Percentiles rank a stretch among this genome's conserved stretches.
phyloP scores from a whole-genome alignment of 1,284 basidiomycete species.

The Malassezia sp. region DNA sequence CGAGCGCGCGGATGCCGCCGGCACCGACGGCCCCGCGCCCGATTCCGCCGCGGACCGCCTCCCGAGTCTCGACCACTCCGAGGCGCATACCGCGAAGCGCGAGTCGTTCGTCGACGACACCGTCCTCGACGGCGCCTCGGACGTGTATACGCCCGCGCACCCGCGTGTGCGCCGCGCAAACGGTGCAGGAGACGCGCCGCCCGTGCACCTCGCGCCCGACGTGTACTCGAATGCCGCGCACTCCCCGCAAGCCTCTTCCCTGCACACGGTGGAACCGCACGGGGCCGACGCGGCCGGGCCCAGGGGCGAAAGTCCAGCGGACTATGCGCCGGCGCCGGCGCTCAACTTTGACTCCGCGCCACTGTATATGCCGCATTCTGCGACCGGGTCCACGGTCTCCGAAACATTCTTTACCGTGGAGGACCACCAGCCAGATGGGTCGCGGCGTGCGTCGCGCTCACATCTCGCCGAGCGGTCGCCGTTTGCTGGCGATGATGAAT shows the following conservation, averaged over 20 bases:
- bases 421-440: neutral
- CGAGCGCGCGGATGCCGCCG: neutral
- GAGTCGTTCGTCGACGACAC: slow-evolving; percentile 10
- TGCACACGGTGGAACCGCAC: too few species aligned
- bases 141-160: too few species aligned
- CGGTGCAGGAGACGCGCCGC: neutral
- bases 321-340: too few species aligned
- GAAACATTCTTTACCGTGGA: slow-evolving; percentile 7
- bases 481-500: neutral
- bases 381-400: neutral
- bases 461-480: neutral
- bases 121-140: neutral
- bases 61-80: neutral
- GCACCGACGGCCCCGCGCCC: neutral
- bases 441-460: neutral
- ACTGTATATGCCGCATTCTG: neutral
- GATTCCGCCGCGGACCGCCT: neutral
- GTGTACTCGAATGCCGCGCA: too few species aligned
- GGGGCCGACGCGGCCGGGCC: too few species aligned
- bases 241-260: too few species aligned
- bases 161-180: too few species aligned
- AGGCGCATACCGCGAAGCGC: slow-evolving; percentile 2
- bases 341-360: too few species aligned
- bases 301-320: too few species aligned
- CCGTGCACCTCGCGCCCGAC: too few species aligned